These are phyloP conservation scores for Aspergillus fumigatus DNA, from an alignment of 2,329 filamentous ascomycete species.

Conservation along the genomic window DNA sequence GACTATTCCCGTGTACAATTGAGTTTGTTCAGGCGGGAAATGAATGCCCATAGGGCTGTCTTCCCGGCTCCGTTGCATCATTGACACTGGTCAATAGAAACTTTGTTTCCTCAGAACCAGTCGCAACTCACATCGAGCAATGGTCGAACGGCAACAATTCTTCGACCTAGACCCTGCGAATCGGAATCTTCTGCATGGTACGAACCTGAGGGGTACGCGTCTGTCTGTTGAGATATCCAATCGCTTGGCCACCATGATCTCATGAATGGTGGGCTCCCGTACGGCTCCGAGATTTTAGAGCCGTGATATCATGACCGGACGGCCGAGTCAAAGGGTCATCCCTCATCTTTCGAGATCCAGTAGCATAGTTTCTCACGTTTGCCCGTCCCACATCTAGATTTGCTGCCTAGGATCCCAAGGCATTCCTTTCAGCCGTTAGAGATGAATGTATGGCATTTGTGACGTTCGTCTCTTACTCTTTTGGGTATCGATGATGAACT, in stretches of 20 bases:
- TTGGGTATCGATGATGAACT: neutral
- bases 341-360: neutral
- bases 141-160: neutral
- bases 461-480: neutral
- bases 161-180: neutral
- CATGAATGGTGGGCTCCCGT: constrained; percentile 4
- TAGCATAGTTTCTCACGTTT: neutral
- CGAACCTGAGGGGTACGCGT: neutral
- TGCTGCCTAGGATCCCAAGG: neutral
- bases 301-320: constrained; percentile 2
- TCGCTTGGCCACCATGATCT: constrained; percentile 12
- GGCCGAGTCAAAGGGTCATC: neutral
- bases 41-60: constrained; percentile 2
- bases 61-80: constrained; percentile 15
- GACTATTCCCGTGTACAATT: neutral
- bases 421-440: neutral
- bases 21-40: neutral
- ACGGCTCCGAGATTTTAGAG: neutral
- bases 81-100: constrained; percentile 4
- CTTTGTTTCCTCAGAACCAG: neutral
- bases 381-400: neutral
- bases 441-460: neutral
- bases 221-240: neutral
- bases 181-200: neutral
- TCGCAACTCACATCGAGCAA: neutral